Conservation (phyloP, 2,329 filamentous ascomycete genomes). For the Epichloe baconii region DNA sequence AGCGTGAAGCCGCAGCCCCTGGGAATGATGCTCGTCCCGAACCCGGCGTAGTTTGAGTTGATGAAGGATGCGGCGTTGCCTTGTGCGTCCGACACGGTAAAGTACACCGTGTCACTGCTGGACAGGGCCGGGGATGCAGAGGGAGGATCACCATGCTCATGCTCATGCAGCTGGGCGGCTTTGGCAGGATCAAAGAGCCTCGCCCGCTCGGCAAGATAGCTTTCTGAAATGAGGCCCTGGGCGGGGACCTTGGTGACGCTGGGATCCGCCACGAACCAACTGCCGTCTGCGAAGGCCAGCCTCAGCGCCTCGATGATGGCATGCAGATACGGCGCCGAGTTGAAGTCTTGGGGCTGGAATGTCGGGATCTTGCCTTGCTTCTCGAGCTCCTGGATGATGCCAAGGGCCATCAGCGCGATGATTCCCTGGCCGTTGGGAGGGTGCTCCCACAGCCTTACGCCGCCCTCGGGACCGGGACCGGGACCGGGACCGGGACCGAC, state of each 20-base stretch:
- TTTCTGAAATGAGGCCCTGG: constrained; percentile 52
- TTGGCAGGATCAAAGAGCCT: constrained; percentile 43
- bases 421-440: constrained; percentile 95
- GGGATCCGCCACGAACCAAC: constrained; percentile 84
- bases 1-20: constrained; percentile 80
- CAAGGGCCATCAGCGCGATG: constrained; percentile 85
- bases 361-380: constrained; percentile 58
- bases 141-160: constrained; percentile 48
- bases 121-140: constrained; percentile 60
- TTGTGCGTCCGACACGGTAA: constrained; percentile 64
- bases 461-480: constrained; percentile 19
- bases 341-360: constrained; percentile 63
- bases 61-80: constrained; percentile 95
- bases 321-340: constrained; percentile 70
- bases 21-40: constrained; percentile 80
- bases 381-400: constrained; percentile 80
- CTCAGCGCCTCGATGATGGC: constrained; percentile 77
- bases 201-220: constrained; percentile 62
- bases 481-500: not conserved
- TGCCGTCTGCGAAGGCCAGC: constrained; percentile 79
- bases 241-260: constrained; percentile 56
- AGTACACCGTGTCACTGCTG: constrained; percentile 90
- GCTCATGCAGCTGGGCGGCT: constrained; percentile 43
- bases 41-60: constrained; percentile 85
- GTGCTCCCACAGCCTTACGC: constrained; percentile 87